phyloP scores from a whole-genome alignment of 768 basidiomycete genomes.

The Tylopilus sp. region DNA sequence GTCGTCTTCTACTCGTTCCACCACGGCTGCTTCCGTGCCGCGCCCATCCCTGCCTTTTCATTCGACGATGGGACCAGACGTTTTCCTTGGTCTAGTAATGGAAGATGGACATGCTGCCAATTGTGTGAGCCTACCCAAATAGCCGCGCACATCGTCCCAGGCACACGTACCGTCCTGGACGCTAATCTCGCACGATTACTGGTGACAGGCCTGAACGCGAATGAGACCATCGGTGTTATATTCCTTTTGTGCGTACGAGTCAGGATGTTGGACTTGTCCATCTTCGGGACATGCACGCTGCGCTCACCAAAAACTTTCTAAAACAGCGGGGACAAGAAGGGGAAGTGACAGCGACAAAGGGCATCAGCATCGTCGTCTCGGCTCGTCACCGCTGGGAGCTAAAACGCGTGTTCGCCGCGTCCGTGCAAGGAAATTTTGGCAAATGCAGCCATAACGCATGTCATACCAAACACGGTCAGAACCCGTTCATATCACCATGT shows the following conservation, averaged over 20 bases:
- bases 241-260: slow-evolving; percentile 1
- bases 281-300: background rate
- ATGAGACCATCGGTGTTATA: background rate
- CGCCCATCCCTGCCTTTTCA: background rate
- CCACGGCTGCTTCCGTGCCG: background rate
- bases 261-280: background rate
- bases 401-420: background rate
- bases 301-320: slow-evolving; percentile 1
- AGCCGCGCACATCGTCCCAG: background rate
- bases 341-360: background rate
- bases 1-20: background rate
- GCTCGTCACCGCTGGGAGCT: background rate
- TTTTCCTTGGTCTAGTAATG: background rate
- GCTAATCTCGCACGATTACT: slow-evolving; percentile 8
- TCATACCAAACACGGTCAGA: slow-evolving; percentile 18
- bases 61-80: background rate
- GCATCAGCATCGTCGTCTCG: background rate
- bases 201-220: background rate
- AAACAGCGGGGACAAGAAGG: background rate
- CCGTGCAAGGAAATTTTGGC: slow-evolving; percentile 13
- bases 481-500: slow-evolving; percentile 5
- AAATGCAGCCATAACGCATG: slow-evolving; percentile 3
- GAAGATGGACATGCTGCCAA: background rate
- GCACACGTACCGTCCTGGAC: background rate
- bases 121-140: background rate